Base-by-base conservation (phyloP, 1,139 yeast genomes). In the Suhomyces anneliseae region DNA sequence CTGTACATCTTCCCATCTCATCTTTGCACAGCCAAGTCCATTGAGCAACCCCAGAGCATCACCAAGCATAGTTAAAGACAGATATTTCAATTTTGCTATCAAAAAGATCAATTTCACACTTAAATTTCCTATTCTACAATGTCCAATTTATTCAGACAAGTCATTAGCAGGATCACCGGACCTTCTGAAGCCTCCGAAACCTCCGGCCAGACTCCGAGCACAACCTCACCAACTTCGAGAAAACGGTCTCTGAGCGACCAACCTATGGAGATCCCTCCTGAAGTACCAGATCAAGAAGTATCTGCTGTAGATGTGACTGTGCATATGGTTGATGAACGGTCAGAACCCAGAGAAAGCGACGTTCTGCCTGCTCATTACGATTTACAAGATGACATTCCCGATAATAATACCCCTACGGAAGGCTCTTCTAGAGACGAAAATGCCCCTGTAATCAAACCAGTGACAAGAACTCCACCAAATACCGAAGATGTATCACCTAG, bases 241-340 rank as follows among this genome's bases (percentile, higher is more conserved):
- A 6, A 29, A 9, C 27, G 40, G 27, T 14, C 44, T 10, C 41
- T 36, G 43, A 15, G 39, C 9, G 41, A 39, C 26, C 39, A 31
- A 24, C 39, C 34, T 14, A 11, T 38, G 41, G 34, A 26, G 34
- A 40, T 27, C 15, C 35, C 15, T 24, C 41, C 27, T 19, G 45
- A 42, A 26, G 53, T 45, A 31, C 42, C 40, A 24, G 38, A 34
- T 8, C 40, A 42, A 1, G 40, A 19, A 12, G 42, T 43, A 10
- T n/a, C 42, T 5, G 44, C 46, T 1, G 38, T 46, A 24, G 49
- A 46, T 26, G 49, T 46, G 24, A 12, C 42, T 14, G 49, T 46
- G 5, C 29, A 39, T 6, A 43, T 46, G 3, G 32, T 41, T 9
- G 47, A 45, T 34, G 38, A 41, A 4, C 40, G 36, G 7, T 31